A percentile compares a stretch with the other conserved stretches of the same genome.
phyloP scores from a whole-genome alignment of 805 yeast genomes.

The Komagataella pastoris region DNA sequence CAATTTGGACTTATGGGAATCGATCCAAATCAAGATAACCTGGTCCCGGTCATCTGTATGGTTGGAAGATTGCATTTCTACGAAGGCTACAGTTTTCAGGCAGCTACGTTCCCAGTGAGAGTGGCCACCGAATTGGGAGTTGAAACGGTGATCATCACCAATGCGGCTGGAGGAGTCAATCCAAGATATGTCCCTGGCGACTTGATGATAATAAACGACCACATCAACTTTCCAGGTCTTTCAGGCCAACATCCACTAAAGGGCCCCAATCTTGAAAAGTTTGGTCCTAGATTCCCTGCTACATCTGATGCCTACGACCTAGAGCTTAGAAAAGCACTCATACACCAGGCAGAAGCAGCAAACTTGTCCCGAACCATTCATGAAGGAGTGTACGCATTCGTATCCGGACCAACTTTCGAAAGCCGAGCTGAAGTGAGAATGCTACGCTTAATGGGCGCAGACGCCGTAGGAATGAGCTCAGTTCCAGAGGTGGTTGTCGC shows the following conservation, averaged over 20 bases:
- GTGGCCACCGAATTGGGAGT: conserved; percentile 55
- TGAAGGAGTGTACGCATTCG: conserved; percentile 81
- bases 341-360: conserved; percentile 33
- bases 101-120: conserved; percentile 78
- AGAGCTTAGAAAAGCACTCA: conserved; percentile 34
- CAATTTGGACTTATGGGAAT: conserved; percentile 65
- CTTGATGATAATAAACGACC: conserved; percentile 82
- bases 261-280: conserved; percentile 70
- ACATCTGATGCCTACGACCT: conserved; percentile 83
- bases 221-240: conserved; percentile 82
- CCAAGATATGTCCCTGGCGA: conserved; percentile 65
- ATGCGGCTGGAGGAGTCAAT: conserved; percentile 91
- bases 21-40: conserved; percentile 16
- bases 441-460: conserved; percentile 66
- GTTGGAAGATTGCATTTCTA: conserved; percentile 87
- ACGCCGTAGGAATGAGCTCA: conserved; percentile 95
- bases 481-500: conserved; percentile 94
- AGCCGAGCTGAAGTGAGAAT: conserved; percentile 83
- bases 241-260: conserved; percentile 79
- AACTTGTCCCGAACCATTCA: conserved; percentile 48
- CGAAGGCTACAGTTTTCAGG: conserved; percentile 79
- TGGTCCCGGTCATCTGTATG: conserved; percentile 81
- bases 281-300: conserved; percentile 84
- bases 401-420: conserved; percentile 91
- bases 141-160: conserved; percentile 63